A percentile compares a stretch with the other conserved stretches of the same genome.
Evolutionary conservation across 2,329 filamentous ascomycete genomes (phyloP).

Genomic region (Ophiostoma montium): DNA sequence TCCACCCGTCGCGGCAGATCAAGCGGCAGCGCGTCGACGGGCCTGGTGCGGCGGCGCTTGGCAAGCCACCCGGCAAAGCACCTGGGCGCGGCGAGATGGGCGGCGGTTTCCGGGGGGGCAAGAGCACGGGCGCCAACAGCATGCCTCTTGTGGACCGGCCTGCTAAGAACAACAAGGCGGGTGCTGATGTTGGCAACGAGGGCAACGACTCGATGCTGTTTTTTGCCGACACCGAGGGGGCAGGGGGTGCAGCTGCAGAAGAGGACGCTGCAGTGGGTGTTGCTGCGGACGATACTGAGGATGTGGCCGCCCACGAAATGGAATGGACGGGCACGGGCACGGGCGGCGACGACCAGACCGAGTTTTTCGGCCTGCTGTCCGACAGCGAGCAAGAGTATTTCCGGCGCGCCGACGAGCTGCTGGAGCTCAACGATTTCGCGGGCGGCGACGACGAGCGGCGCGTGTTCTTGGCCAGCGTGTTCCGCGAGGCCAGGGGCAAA

Average conservation of each 20-base stretch:
- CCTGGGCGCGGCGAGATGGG: too few species aligned
- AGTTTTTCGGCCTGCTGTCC: slow-evolving; percentile 87
- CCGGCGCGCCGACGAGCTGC: slow-evolving; percentile 71
- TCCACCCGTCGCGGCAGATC: not conserved
- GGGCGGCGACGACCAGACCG: slow-evolving; percentile 23
- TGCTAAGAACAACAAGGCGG: not conserved
- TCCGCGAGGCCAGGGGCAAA: slow-evolving; percentile 74
- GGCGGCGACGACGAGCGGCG: slow-evolving; percentile 52
- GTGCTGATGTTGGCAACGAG: not conserved
- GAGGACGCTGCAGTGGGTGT: not conserved
- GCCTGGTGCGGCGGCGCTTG: not conserved
- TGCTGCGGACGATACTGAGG: not conserved
- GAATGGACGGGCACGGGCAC: slow-evolving; percentile 31
- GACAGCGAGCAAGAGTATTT: slow-evolving; percentile 96
- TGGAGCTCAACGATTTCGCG: slow-evolving; percentile 79
- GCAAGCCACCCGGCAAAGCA: too few species aligned
- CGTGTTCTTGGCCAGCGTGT: slow-evolving; percentile 68
- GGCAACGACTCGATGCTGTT: not conserved
- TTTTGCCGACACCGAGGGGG: not conserved
- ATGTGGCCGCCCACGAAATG: slow-evolving; percentile 20
- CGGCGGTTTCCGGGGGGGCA: not conserved
- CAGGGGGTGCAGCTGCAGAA: not conserved
- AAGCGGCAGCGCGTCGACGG: slow-evolving; percentile 1
- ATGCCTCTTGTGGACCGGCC: not conserved
- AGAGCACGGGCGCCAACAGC: slow-evolving; percentile 6